A percentile compares a stretch with the other conserved stretches of the same genome.
Evolutionary conservation across 495 filamentous ascomycete genomes (phyloP).

Genomic region (Daldinia grandis): DNA sequence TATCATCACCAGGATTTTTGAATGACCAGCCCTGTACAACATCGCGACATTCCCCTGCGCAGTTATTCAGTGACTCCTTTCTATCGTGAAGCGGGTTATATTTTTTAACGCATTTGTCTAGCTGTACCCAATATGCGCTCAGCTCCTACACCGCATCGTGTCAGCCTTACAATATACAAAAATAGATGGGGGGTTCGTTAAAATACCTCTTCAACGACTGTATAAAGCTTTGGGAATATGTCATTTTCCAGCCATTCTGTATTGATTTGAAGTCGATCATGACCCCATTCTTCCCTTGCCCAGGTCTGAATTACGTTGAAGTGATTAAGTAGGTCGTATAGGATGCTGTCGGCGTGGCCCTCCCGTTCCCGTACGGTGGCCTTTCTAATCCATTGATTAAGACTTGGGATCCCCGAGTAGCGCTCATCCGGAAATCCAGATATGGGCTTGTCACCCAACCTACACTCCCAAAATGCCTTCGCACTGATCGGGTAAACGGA

Average conservation of each 20-base stretch:
- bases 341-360: not conserved
- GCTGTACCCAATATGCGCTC: not conserved
- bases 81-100: not conserved
- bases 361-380: not conserved
- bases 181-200: not conserved
- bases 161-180: not conserved
- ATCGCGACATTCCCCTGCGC: not conserved
- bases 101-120: not conserved
- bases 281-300: not conserved
- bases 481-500: not conserved
- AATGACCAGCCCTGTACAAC: not conserved
- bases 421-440: not conserved
- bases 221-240: not conserved
- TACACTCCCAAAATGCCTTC: not conserved
- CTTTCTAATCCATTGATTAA: not conserved
- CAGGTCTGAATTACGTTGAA: not conserved
- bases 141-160: not conserved
- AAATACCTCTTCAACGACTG: not conserved
- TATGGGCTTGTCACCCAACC: not conserved
- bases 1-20: not conserved
- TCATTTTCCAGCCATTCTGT: not conserved
- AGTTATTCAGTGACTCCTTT: not conserved
- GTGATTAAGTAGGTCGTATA: not conserved
- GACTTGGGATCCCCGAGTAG: not conserved
- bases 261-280: not conserved